Evolutionary conservation across 2,329 filamentous ascomycete genomes (phyloP).

Genomic region (Aureobasidium sp.): DNA sequence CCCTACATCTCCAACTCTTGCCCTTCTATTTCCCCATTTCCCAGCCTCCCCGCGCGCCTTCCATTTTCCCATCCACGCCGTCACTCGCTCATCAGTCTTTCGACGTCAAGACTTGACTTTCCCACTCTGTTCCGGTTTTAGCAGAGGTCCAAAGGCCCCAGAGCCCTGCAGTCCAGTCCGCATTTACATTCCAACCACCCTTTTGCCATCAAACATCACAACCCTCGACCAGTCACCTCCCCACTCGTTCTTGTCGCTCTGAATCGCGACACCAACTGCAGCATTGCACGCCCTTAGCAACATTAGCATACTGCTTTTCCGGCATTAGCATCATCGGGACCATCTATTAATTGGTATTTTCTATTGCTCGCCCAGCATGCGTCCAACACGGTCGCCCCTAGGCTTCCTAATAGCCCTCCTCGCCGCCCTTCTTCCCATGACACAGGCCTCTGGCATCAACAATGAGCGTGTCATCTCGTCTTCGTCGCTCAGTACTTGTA

Average conservation of each 20-base stretch:
- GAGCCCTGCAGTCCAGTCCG: background rate
- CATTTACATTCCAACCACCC: conserved; percentile 10
- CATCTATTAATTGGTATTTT: background rate
- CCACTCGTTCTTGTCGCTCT: conserved; percentile 1
- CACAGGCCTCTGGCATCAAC: conserved; percentile 19
- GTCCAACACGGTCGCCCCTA: conserved; percentile 25
- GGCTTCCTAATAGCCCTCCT: conserved; percentile 29
- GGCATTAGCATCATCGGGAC: background rate
- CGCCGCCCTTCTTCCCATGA: conserved; percentile 37
- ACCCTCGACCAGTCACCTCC: background rate
- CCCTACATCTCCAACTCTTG: conserved; percentile 1
- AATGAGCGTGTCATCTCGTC: conserved; percentile 63
- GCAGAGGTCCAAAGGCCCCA: background rate
- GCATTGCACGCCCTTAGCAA: background rate
- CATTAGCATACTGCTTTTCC: background rate
- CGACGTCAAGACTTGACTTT: conserved; percentile 11
- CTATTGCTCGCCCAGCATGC: conserved; percentile 21
- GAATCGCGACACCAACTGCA: background rate
- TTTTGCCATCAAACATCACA: background rate
- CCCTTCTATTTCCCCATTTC: background rate
- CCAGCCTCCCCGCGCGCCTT: conserved; percentile 8
- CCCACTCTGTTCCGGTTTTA: background rate
- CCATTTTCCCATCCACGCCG: background rate
- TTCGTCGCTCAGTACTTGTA: conserved; percentile 76
- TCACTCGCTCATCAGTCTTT: background rate